Base-by-base conservation (phyloP, 306 rosid species). In the Sicyos baderoa region DNA sequence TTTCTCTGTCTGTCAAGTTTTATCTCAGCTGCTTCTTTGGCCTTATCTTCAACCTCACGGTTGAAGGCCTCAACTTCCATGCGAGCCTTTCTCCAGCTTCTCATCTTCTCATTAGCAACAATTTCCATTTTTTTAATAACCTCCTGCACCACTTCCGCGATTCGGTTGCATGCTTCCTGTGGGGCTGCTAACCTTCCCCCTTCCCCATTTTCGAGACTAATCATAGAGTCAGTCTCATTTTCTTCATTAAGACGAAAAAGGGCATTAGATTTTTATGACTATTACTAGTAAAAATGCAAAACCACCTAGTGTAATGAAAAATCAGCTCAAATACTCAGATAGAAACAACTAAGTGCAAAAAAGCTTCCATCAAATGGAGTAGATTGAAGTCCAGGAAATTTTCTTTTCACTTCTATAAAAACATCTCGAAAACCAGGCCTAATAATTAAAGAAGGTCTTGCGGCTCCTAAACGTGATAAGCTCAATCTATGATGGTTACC, bases 111-210 rank as follows among this genome's bases (percentile, higher is more conserved):
- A 48, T 93, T 95, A 19, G 99, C 99, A n/a, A 93, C 97, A 79
- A 90, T 76, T 83, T 93, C 99, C 99, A 93, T 93, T 84, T 90
- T 90, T 72, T 86, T 83, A 77, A 90, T 81, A 72, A 96, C 99
- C 82, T 93, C 99, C 56, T 88, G 96, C 76, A 90, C 97, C 78
- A 90, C 99, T 44, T 93, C 99, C 14, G 97, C 89, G 22, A 93
- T 93, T 80, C 90, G 87, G 79, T 75, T 85, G 79, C 99, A 93
- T 49, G 99, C 97, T 73, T 90, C 99, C 81, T 88, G 99, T 7
- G 99, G 99, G 19, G 96, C 99, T 57, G 89, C 79, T 72, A 93
- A 73, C 71, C 89, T 82, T 74, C 91, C 96, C 76, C 90, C 81
- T 77, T 88, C 96, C 79, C 91, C 89, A 74, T 88, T 93, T 81